Evolutionary conservation across 2,329 filamentous ascomycete species (phyloP).

Genomic region (Sclerotinia minor): DNA sequence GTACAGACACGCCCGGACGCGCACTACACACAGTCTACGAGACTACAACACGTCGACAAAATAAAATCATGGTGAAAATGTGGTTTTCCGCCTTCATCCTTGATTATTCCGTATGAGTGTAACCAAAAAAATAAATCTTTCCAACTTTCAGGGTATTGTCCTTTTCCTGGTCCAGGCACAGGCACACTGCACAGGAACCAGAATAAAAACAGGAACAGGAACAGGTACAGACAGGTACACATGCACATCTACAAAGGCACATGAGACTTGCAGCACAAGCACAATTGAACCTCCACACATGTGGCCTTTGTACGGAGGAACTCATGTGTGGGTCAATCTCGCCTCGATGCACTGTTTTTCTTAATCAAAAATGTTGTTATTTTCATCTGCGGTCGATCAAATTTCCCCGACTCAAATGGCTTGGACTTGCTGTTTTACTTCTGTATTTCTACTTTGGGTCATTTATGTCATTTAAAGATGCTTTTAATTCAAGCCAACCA

Average conservation of each 20-base stretch:
- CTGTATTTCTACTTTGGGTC: neutral
- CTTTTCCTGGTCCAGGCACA: too few species aligned
- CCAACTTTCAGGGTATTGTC: neutral
- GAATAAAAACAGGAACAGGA: too few species aligned
- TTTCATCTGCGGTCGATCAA: slow-evolving; percentile 17
- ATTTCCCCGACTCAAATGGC: slow-evolving; percentile 3
- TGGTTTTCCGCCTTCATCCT: slow-evolving; percentile 15
- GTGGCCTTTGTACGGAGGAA: neutral
- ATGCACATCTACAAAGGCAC: neutral
- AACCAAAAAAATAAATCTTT: neutral
- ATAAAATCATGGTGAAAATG: slow-evolving; percentile 16
- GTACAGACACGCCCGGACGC: slow-evolving; percentile 4
- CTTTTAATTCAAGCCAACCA: neutral
- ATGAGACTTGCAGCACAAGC: neutral
- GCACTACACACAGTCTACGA: neutral
- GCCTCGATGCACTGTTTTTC: neutral
- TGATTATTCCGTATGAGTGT: slow-evolving; percentile 2
- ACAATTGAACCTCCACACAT: slow-evolving; percentile 15
- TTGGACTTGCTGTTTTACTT: neutral
- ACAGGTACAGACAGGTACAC: neutral
- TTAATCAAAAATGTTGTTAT: slow-evolving; percentile 10
- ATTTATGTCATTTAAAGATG: neutral
- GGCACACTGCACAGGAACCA: neutral
- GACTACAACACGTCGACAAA: neutral
- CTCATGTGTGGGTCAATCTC: neutral